A percentile compares a stretch with the other conserved stretches of the same genome.
Conservation (phyloP, 345 rosid genomes). For the Nephelium lappaceum region DNA sequence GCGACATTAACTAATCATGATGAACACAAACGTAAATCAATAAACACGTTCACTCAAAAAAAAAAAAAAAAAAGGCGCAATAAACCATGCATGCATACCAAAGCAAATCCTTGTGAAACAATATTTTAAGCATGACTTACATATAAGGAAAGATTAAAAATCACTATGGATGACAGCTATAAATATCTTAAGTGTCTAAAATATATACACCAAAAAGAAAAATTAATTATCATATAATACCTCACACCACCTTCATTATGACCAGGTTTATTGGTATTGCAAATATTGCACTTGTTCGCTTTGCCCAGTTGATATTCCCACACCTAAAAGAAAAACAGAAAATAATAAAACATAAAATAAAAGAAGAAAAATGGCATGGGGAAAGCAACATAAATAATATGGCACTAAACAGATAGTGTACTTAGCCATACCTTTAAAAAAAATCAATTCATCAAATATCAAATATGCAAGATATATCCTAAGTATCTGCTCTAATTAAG, state of each 20-base stretch:
- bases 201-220: background rate
- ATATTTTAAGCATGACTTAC: background rate
- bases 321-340: constrained; percentile 60
- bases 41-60: background rate
- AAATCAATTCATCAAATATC: background rate
- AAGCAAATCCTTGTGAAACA: background rate
- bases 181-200: background rate
- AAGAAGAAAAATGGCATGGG: background rate
- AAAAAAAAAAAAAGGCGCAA: background rate
- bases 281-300: constrained; percentile 88
- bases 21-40: background rate
- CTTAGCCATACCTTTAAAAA: background rate
- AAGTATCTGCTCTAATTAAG: constrained; percentile 3
- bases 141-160: background rate
- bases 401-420: background rate
- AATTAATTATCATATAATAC: constrained; percentile 34
- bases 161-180: background rate
- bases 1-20: background rate
- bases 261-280: constrained; percentile 98
- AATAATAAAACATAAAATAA: background rate
- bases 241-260: constrained; percentile 96
- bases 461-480: background rate
- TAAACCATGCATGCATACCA: background rate
- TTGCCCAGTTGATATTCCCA: constrained; percentile 98
- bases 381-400: constrained; percentile 5